Conservation (phyloP, 331 rosid genomes). For the Ulmus americana region DNA sequence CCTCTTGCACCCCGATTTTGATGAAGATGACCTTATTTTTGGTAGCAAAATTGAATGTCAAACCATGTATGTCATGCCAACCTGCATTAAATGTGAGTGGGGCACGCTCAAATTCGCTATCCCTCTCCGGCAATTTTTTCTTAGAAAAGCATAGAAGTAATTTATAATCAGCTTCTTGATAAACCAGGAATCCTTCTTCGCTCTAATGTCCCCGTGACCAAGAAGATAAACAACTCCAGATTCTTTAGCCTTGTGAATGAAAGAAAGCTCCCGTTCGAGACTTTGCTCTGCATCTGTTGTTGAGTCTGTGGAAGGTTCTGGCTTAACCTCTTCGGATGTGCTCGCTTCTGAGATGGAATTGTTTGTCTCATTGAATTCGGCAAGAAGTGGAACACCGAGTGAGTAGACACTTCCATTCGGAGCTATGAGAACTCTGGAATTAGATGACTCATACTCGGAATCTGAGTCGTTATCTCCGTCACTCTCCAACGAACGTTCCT, state of each 20-base stretch:
- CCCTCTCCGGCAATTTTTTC: conserved; percentile 93
- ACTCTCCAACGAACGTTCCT: conserved; percentile 84
- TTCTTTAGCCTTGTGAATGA: conserved; percentile 85
- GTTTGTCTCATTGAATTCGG: conserved; percentile 38
- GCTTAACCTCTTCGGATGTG: conserved; percentile 49
- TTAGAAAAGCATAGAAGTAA: conserved; percentile 81
- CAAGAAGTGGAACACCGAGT: conserved; percentile 79
- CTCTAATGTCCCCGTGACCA: conserved; percentile 94
- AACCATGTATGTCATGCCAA: conserved; percentile 99
- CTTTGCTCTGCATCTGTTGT: conserved; percentile 63
- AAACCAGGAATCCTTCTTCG: conserved; percentile 95
- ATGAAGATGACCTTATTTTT: not conserved
- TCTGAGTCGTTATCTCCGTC: conserved; percentile 77
- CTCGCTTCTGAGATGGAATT: conserved; percentile 54
- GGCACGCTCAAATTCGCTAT: conserved; percentile 85
- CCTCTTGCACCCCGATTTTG: not conserved
- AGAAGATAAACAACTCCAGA: conserved; percentile 95
- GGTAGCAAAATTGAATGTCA: conserved; percentile 39
- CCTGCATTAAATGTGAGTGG: conserved; percentile 94
- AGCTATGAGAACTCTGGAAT: conserved; percentile 68
- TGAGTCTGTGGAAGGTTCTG: conserved; percentile 35
- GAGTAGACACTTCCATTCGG: conserved; percentile 95
- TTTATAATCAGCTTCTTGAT: conserved; percentile 82
- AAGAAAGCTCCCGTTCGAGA: conserved; percentile 82
- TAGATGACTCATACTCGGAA: conserved; percentile 44